Base-by-base conservation (phyloP, 306 rosid species). In the Quercus mongolica region DNA sequence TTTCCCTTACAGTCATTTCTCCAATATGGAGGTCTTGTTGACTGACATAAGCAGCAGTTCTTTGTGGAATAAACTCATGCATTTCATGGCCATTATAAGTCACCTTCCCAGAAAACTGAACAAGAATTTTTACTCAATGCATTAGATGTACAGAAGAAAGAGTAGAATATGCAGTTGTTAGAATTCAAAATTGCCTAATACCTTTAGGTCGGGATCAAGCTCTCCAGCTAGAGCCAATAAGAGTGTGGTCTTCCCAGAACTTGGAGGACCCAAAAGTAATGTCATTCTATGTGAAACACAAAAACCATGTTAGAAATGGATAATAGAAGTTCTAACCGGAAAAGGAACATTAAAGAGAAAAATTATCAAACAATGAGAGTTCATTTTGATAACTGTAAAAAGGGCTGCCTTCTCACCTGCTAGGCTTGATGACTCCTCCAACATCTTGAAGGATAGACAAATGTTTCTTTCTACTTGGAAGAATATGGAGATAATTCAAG, bases 1-100 rank as follows among this genome's bases (percentile, higher is more conserved):
- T 90, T 84, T 94, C 97, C 76, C 97, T 90, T 52, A 94, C 97
- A 15, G 98, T 94, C 98, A 94, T 90, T 78, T 94, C 97, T 31
- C 94, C 96, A 62, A 85, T 82, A 41, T 94, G 98, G 74, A 89
- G 87, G 80, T 94, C 97, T 71, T 90, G 85, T 23, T 94, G 97
- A 57, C 94, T 85, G 69, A 94, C 91, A 79, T 94, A 94, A 35
- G 98, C 97, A 67, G 96, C 89, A 6, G 97, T 94, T 84, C 98
- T 94, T 20, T 84, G 91, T 41, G 98, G 85, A 9, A 85, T 83
- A 75, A 87, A 85, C 77, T 87, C 91, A 1, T 75, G 7, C 87
- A 85, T 77, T 58, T 13, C 83, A 67, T 85, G 84, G 12, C 91
- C 91, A 78, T 87, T 87, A 80, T 85, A 87, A 67, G 74, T 85